These are phyloP conservation scores for Spizellomyces punctatus DNA, from an alignment of 192 early-diverging fungal species.

Conservation along the genomic window DNA sequence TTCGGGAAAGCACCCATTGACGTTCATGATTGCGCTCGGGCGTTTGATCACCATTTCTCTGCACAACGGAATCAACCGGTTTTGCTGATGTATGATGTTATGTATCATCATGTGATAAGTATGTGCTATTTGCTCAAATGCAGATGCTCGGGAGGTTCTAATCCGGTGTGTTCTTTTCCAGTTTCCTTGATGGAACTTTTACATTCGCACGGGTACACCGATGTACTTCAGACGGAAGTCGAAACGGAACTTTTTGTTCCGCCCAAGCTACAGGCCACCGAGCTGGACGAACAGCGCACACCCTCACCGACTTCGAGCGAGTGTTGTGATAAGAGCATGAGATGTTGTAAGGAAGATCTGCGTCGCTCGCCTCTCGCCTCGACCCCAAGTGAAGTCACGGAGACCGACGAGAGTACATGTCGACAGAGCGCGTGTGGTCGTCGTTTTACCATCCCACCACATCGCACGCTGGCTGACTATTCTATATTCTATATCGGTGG, in stretches of 20 bases:
- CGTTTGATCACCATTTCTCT: slow-evolving; percentile 48
- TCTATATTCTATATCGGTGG: slow-evolving; percentile 80
- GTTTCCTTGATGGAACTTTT: not conserved
- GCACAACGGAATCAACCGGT: slow-evolving; percentile 48
- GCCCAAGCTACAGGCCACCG: not conserved
- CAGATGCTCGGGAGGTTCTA: no score
- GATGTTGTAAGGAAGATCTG: no score
- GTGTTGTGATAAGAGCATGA: no score
- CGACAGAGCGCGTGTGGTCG: no score
- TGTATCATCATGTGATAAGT: slow-evolving; percentile 55
- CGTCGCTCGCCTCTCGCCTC: no score
- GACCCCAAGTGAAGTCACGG: no score
- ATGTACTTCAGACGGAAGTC: no score
- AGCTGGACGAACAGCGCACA: not conserved
- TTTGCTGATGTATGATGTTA: slow-evolving; percentile 77
- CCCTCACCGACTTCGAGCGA: not conserved
- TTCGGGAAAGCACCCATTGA: slow-evolving; percentile 80
- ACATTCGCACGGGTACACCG: not conserved
- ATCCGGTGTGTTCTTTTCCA: not conserved
- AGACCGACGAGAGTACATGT: no score
- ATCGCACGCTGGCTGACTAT: no score
- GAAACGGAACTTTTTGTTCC: no score
- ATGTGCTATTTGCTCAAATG: no score
- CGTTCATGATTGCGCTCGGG: slow-evolving; percentile 53
- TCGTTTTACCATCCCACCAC: no score